Evolutionary conservation across 345 rosid species (phyloP).

Genomic region (Cochlearia excelsa): DNA sequence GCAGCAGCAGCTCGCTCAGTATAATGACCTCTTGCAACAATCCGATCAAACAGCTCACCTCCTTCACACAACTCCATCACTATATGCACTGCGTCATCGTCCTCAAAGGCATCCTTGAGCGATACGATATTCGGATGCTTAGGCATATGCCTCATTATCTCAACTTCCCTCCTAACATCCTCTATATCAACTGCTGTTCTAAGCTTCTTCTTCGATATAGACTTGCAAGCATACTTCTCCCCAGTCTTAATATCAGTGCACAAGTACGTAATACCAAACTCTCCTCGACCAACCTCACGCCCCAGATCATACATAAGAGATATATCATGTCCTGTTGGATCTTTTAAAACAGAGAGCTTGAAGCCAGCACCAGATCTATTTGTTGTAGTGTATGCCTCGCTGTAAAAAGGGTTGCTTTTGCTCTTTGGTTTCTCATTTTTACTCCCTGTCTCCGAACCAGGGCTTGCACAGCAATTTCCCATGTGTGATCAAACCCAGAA

Average conservation of each 20-base stretch:
- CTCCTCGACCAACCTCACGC: conserved; percentile 86
- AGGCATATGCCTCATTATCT: conserved; percentile 76
- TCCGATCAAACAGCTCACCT: conserved; percentile 82
- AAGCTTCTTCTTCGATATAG: too few species aligned
- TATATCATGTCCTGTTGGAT: conserved; percentile 63
- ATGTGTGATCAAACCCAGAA: conserved; percentile 28
- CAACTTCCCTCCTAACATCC: too few species aligned
- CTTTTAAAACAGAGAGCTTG: conserved; percentile 64
- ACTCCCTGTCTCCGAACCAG: conserved; percentile 39
- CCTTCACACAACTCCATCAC: conserved; percentile 96
- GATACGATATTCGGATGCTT: conserved; percentile 68
- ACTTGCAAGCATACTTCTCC: conserved; percentile 73
- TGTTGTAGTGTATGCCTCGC: conserved; percentile 42
- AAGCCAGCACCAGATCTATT: conserved; percentile 40
- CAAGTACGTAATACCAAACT: conserved; percentile 76
- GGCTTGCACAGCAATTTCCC: conserved; percentile 77
- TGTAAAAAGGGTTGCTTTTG: conserved; percentile 54
- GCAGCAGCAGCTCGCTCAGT: conserved; percentile 85
- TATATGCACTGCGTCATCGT: conserved; percentile 72
- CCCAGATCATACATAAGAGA: conserved; percentile 62
- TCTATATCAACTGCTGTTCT: too few species aligned
- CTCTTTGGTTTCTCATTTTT: conserved; percentile 42
- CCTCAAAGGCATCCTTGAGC: conserved; percentile 72
- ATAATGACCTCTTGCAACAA: too few species aligned
- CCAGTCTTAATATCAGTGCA: conserved; percentile 57